These are phyloP conservation scores for Acorus gramineus DNA, from an alignment of 106 monocot genomes.

Conservation along the genomic window DNA sequence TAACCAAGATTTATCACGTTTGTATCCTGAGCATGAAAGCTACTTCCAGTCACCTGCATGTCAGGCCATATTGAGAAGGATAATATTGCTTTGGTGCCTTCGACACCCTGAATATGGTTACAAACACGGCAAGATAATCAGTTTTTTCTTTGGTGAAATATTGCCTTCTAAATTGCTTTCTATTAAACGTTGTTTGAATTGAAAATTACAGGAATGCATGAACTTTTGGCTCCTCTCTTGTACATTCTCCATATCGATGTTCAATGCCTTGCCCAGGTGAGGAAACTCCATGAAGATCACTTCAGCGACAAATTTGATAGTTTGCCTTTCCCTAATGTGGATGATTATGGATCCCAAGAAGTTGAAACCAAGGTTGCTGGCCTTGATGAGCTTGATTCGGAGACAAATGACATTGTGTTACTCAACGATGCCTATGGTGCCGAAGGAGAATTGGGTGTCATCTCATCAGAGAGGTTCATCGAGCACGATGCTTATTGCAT, in stretches of 20 bases:
- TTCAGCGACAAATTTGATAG: constrained; percentile 73
- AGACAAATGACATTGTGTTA: neutral
- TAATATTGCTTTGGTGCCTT: constrained; percentile 68
- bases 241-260: constrained; percentile 70
- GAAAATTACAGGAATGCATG: constrained; percentile 61
- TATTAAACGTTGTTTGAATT: too few species aligned
- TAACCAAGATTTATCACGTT: constrained; percentile 68
- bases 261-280: constrained; percentile 40
- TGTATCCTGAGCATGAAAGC: constrained; percentile 72
- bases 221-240: constrained; percentile 76
- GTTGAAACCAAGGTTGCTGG: constrained; percentile 19
- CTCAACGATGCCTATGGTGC: constrained; percentile 3
- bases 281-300: constrained; percentile 37
- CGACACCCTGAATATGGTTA: constrained; percentile 71
- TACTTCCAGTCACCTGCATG: constrained; percentile 70
- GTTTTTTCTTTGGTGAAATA: too few species aligned
- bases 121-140: constrained; percentile 46
- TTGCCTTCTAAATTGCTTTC: too few species aligned
- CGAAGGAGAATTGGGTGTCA: constrained; percentile 1
- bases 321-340: constrained; percentile 33
- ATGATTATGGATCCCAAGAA: constrained; percentile 8
- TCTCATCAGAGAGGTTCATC: constrained; percentile 2
- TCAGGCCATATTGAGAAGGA: constrained; percentile 72
- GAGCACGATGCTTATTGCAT: constrained; percentile 6
- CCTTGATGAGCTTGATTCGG: constrained; percentile 2